Evolutionary conservation across 495 filamentous ascomycete genomes (phyloP), one percentile per base, ranked within the genome.

Genomic region (Penicillium bialowiezense): DNA sequence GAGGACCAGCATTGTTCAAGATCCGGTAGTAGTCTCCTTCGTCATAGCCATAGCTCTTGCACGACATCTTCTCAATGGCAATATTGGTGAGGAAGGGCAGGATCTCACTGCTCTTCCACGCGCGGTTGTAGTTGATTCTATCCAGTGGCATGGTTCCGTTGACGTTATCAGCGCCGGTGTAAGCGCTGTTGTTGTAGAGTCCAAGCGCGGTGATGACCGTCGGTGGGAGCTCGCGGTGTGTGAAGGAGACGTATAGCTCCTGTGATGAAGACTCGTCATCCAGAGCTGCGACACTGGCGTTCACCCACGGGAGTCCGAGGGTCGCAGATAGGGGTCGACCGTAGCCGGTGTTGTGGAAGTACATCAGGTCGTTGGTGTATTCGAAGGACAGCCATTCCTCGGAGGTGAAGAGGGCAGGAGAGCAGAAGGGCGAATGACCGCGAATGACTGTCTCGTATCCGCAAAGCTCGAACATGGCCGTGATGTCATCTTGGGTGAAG

Each of bases 361-460:
- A 62, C 38, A 48, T 52, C 26, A 62, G 7, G 46, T 62, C 59
- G 29, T 55, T 56, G 7, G 51, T 49, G 39, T 62, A 62, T 40
- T 62, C 59, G 17, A 58, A 62, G 19, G 44, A 42, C n/a, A 62
- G 51, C 59, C 59, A 62, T 28, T 62, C 59, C 32, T 55, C 44
- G 2, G 48, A 14, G 5, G 41, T 47, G 45, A 62, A 58, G 2
- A 62, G 46, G 13, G 15, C n/a, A 12, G 20, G 33, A 0, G 59
- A 52, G 43, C 59, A 62, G 42, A 58, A 62, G 12, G 55, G 51
- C 2, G 59, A 62, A 10, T 37, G 46, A 5, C 59, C 59, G 3
- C 59, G 51, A 36, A 62, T 58, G 28, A 62, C 59, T 33, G 55
- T 62, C 32, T 62, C 59, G 42, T 62, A 58, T n/a, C 59, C 59